Conservation (phyloP, 1,139 yeast genomes). For the Tardiomyces blankii region DNA sequence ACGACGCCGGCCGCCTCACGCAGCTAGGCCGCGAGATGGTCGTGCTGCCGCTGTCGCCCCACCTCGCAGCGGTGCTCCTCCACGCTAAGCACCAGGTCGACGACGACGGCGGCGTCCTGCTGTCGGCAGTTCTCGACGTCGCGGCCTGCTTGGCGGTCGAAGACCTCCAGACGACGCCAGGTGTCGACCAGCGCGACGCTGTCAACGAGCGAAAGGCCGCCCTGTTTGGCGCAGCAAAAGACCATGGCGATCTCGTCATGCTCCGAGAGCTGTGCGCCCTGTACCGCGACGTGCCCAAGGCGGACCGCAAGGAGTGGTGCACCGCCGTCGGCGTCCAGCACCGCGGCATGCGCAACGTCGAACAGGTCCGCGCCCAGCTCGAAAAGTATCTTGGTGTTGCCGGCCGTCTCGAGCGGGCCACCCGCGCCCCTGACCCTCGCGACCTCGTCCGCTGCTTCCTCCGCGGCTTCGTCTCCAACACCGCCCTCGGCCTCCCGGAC, state of each 20-base stretch:
- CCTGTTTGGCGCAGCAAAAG: constrained; percentile 56
- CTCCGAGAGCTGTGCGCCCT: constrained; percentile 66
- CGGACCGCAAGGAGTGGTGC: constrained; percentile 72
- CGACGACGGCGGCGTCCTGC: constrained; percentile 29
- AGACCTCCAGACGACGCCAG: constrained; percentile 69
- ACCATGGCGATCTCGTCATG: constrained; percentile 75
- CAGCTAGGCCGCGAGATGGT: constrained; percentile 76
- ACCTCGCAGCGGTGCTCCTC: constrained; percentile 76
- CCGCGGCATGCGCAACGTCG: constrained; percentile 72
- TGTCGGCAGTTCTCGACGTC: constrained; percentile 69
- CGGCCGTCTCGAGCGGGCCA: constrained; percentile 6
- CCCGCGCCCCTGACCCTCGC: constrained; percentile 35
- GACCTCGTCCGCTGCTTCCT: constrained; percentile 59
- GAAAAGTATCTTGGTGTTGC: constrained; percentile 47
- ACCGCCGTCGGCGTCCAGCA: constrained; percentile 60
- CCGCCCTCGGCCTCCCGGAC: constrained; percentile 94
- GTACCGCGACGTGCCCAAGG: constrained; percentile 38
- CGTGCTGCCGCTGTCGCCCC: constrained; percentile 80
- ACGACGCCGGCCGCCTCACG: constrained; percentile 68
- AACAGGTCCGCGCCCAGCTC: constrained; percentile 66
- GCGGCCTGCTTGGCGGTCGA: constrained; percentile 91
- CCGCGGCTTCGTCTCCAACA: constrained; percentile 69
- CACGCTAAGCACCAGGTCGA: constrained; percentile 52
- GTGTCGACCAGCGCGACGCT: constrained; percentile 74
- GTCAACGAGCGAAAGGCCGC: constrained; percentile 38